Evolutionary conservation across 441 rosid genomes (phyloP), one percentile per base, ranked within the genome.

Genomic region (Cnidoscolus chayamansa): DNA sequence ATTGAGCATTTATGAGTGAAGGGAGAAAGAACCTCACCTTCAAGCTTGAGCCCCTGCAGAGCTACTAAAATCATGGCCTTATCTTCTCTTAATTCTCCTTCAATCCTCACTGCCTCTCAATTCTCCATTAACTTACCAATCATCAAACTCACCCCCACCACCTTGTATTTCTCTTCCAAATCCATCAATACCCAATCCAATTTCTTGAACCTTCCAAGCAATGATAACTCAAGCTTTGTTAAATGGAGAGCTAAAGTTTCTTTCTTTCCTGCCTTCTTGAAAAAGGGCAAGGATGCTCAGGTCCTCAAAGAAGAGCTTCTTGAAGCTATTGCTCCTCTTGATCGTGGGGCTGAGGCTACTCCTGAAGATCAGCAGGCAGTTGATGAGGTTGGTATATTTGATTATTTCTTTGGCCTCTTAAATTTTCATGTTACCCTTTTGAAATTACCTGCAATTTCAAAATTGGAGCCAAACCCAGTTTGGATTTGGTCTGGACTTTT

Each of bases 341-440:
- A 94, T 59, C 90, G 97, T 48, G 97, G 98, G 7, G 97, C 97
- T 31, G 86, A 75, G 1, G 98, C 97, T 12, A 74, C 92, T 7
- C 89, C 83, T 47, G 97, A 94, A 68, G 98, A 90, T 61, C 97
- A 84, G 80, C 84, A 85, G 76, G 73, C 69, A 13, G 85, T 89
- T 61, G 89, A 89, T 69, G 80, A 86, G 88, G 93, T 83, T 35
- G 10, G 17, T 57, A 55, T 55, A 9, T 10, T 40, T 40, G 7
- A 5, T 40, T 6, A 4, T 40, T 40, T 40, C 45, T 40, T 40
- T 35, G 37, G 37, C 37, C 37, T 40, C 45, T 40, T 40, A 40
- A 40, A 40, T 3, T 4, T 40, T 7, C 45, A 40, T 40, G 45
- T 5, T 3, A 40, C 45, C 45, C 45, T 3, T 6, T 49, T 49